Base-by-base conservation (phyloP, 2,329 filamentous ascomycete genomes). In the Microdochium nivale region DNA sequence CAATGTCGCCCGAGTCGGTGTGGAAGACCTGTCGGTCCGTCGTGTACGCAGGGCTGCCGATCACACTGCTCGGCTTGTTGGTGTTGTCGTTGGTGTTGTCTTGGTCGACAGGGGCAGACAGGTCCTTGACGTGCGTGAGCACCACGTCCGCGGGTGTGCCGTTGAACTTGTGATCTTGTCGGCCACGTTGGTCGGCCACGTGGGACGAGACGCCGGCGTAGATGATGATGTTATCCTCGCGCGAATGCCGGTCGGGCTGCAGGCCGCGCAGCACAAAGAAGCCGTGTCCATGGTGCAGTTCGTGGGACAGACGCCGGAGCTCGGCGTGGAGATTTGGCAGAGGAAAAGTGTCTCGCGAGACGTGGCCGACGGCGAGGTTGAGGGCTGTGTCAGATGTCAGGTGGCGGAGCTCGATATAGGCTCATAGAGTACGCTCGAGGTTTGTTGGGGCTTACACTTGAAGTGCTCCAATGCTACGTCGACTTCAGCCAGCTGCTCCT, bases 21-120 rank as follows among this genome's bases (percentile, higher is more conserved):
- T 85, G 83, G 58, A 84, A 84, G 5, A 78, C 75, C 60, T 81
- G 81, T 60, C 81, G 82, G 52, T 84, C 80, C 0, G 76, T 70
- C 0, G 79, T 83, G 61, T 81, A 83, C 0, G 79, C 78, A 0
- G 80, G 80, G 1, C 75, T 73, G 2, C 80, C 79, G 48, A 84
- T 83, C 2, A 68, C 66, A n/a, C n/a, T n/a, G n/a, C n/a, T n/a
- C 25, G 63, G 65, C 5, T 11, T 11, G 27, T 11, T 11, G 40
- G n/a, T 23, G 40, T 7, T 44, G 5, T 19, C 19, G 10, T 44
- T 23, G 40, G 16, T 24, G 13, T 37, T 37, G 33, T 19, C 33
- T 5, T 14, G 4, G 33, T 19, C 33, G 19, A 61, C 62, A 16
- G 65, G 51, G 11, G 55, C 53, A 19, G 57, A 71, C 8, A 87